These are phyloP conservation scores for Ceratobasidium sp. DNA, from an alignment of 1,284 basidiomycete genomes.

Conservation along the genomic window DNA sequence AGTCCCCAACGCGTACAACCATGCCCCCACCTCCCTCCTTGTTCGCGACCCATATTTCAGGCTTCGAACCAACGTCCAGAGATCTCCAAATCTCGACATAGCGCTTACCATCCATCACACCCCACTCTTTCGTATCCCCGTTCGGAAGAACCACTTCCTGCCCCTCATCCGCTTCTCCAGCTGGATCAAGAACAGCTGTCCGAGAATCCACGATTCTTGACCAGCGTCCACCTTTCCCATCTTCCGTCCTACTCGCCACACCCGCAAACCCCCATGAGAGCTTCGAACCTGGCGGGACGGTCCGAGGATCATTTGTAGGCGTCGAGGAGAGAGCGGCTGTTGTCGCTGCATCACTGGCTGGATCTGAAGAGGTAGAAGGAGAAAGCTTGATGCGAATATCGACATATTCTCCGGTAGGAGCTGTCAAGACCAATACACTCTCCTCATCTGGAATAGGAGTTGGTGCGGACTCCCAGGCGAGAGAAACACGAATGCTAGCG, in stretches of 20 bases:
- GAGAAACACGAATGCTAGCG: constrained; percentile 24
- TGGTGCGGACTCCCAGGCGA: constrained; percentile 13
- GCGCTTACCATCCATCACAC: constrained; percentile 18
- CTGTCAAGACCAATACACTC: constrained; percentile 29
- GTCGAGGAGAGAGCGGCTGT: neutral
- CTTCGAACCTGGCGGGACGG: neutral
- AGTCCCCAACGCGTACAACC: constrained; percentile 14
- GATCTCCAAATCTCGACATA: constrained; percentile 32
- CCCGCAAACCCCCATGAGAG: constrained; percentile 29
- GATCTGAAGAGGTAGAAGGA: neutral
- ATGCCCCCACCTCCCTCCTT: constrained; percentile 5
- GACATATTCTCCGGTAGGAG: constrained; percentile 30
- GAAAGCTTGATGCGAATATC: constrained; percentile 30
- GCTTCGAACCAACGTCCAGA: constrained; percentile 3
- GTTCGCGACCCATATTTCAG: constrained; percentile 10
- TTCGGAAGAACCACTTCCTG: constrained; percentile 30
- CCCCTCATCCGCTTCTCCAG: constrained; percentile 19
- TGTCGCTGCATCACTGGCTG: neutral
- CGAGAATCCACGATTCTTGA: constrained; percentile 28
- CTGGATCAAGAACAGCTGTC: neutral
- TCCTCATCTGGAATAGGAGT: constrained; percentile 32
- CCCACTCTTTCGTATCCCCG: constrained; percentile 30
- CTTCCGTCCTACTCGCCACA: constrained; percentile 9
- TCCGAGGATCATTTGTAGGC: neutral
- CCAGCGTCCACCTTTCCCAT: constrained; percentile 34